These are phyloP conservation scores for Brassica nigra DNA, from an alignment of 345 rosid genomes.

Conservation along the genomic window DNA sequence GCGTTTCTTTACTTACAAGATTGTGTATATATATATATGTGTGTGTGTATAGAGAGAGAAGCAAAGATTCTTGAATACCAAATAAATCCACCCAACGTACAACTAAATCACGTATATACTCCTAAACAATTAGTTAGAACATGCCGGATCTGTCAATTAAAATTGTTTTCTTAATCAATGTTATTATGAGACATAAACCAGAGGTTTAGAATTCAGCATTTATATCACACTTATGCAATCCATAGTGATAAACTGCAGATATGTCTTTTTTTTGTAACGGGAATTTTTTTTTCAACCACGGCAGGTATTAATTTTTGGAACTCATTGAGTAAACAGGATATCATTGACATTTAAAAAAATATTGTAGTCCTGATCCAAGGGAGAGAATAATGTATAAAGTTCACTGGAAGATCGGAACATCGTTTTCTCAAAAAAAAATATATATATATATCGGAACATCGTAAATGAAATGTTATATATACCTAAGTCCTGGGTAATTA, in stretches of 20 bases:
- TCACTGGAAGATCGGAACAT: not conserved
- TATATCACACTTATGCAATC: not conserved
- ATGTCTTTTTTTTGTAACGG: not conserved
- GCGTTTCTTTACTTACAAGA: conserved; percentile 12
- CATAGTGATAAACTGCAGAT: not conserved
- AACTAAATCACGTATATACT: conserved; percentile 12
- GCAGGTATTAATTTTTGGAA: not conserved
- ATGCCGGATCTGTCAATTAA: not conserved
- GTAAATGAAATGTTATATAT: not conserved
- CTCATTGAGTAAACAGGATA: not conserved
- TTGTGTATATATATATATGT: not conserved
- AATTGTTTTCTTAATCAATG: not conserved
- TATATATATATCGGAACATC: not conserved
- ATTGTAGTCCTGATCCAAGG: not conserved
- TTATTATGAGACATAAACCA: not conserved
- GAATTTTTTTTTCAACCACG: not conserved
- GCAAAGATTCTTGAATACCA: not conserved
- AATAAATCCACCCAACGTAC: not conserved
- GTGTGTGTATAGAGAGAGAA: not conserved
- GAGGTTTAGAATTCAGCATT: not conserved
- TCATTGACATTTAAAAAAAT: not conserved
- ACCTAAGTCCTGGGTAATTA: not conserved
- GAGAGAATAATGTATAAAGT: not conserved
- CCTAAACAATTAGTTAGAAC: not conserved
- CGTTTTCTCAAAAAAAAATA: not conserved